A percentile compares a stretch with the other conserved stretches of the same genome.
Evolutionary conservation across 148 eudicot species (phyloP).

Genomic region (Silene uniflora): DNA sequence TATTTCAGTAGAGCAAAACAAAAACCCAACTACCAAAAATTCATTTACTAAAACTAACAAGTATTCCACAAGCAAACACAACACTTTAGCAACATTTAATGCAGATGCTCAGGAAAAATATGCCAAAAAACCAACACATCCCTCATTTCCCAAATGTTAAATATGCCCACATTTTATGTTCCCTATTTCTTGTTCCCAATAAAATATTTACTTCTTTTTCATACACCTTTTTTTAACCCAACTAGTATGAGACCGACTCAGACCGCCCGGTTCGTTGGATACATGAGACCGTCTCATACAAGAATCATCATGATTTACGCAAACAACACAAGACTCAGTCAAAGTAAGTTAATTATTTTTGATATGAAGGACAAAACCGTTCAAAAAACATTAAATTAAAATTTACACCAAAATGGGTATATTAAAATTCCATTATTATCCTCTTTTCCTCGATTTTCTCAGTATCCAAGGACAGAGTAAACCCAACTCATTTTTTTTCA

Average conservation of each 20-base stretch:
- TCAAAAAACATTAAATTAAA: neutral
- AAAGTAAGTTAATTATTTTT: neutral
- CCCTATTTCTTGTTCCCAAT: neutral
- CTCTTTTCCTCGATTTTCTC: neutral
- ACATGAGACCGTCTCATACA: neutral
- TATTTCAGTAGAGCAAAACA: conserved; percentile 15
- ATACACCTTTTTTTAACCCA: neutral
- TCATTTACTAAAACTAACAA: neutral
- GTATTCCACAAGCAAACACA: conserved; percentile 9
- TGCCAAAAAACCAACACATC: neutral
- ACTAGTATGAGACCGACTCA: no score
- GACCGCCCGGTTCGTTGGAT: no score
- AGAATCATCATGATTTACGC: neutral
- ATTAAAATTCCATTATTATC: neutral
- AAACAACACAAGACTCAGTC: neutral
- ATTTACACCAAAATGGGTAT: neutral
- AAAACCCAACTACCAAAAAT: conserved; percentile 16
- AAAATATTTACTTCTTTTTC: neutral
- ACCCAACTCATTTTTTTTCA: conserved; percentile 17
- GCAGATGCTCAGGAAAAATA: conserved; percentile 9
- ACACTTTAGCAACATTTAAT: conserved; percentile 9
- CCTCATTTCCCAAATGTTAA: neutral
- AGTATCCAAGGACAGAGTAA: conserved; percentile 9
- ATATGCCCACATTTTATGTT: conserved; percentile 7
- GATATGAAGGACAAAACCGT: neutral